These are phyloP conservation scores for Polytrichum commune DNA, from an alignment of 225 moss, liverwort and hornwort species.

Conservation along the genomic window DNA sequence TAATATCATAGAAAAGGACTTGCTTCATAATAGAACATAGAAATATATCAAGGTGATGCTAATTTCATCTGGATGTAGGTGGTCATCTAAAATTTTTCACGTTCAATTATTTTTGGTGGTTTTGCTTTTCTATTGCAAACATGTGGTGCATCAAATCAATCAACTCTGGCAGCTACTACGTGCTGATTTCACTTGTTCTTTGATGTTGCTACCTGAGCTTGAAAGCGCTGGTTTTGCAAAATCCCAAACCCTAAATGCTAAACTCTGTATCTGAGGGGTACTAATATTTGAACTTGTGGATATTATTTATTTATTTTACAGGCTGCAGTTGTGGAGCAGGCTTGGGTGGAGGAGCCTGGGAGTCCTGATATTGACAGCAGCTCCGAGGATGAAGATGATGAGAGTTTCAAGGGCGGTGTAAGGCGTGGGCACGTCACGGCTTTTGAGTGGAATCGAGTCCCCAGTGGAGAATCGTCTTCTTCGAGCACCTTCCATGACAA, in stretches of 20 bases:
- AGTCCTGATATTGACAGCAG: conserved; percentile 21
- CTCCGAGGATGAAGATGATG: conserved; percentile 23
- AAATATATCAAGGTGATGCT: too few relatives aligned
- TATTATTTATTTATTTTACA: conserved; percentile 7
- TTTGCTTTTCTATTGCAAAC: too few relatives aligned
- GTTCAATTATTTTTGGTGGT: too few relatives aligned
- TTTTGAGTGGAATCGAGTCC: conserved; percentile 35
- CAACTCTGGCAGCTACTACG: too few relatives aligned
- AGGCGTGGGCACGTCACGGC: conserved; percentile 34
- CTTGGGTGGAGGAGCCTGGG: conserved; percentile 42
- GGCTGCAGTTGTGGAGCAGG: conserved; percentile 46
- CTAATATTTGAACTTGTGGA: neutral
- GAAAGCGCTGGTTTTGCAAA: too few relatives aligned
- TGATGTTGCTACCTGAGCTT: too few relatives aligned
- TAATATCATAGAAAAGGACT: too few relatives aligned
- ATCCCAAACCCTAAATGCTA: neutral
- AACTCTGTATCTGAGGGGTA: neutral
- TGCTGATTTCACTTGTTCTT: too few relatives aligned
- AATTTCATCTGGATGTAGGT: too few relatives aligned
- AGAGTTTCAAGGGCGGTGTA: conserved; percentile 17
- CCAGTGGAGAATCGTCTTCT: conserved; percentile 22
- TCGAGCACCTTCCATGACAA: conserved; percentile 38
- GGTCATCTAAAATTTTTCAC: too few relatives aligned
- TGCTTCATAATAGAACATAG: too few relatives aligned
- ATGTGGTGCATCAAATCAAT: too few relatives aligned